phyloP scores from a whole-genome alignment of 192 early-diverging fungal species.

The Funneliformis mosseae region DNA sequence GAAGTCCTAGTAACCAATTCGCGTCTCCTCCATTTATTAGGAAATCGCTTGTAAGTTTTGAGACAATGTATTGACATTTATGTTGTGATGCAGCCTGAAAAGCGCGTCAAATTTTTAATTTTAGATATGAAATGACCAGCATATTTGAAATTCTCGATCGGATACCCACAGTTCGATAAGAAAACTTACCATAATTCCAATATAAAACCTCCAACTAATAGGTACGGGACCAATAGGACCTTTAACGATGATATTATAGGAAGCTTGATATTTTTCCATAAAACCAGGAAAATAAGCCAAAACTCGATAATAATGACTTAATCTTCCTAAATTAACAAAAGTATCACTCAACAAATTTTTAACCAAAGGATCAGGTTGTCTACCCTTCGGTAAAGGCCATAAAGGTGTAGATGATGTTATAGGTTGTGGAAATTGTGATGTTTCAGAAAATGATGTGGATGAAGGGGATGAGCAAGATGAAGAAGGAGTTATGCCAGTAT shows the following conservation, averaged over 20 bases:
- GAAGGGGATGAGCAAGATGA: conserved; percentile 50
- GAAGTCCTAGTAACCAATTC: conserved; percentile 52
- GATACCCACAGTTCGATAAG: not conserved
- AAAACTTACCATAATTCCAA: conserved; percentile 53
- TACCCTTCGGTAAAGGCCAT: conserved; percentile 40
- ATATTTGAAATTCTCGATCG: too few species aligned
- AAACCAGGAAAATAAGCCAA: conserved; percentile 60
- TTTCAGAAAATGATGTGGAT: conserved; percentile 26
- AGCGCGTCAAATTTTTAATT: conserved; percentile 15
- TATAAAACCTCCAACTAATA: conserved; percentile 51
- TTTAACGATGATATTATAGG: conserved; percentile 45
- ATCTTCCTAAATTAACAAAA: conserved; percentile 50
- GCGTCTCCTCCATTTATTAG: conserved; percentile 55
- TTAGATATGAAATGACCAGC: too few species aligned
- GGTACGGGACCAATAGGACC: conserved; percentile 49
- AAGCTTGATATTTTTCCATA: conserved; percentile 52
- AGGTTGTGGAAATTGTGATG: not conserved
- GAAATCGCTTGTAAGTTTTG: conserved; percentile 54
- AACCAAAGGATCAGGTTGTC: conserved; percentile 52
- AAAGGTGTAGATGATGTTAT: not conserved
- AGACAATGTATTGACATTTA: conserved; percentile 57
- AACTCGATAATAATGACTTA: conserved; percentile 52
- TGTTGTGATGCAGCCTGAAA: conserved; percentile 55
- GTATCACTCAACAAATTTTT: conserved; percentile 53
- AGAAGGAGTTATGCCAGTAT: conserved; percentile 39